Percentiles rank a stretch among this genome's conserved stretches.
phyloP scores from a whole-genome alignment of 2,329 filamentous ascomycete genomes.

The Ceratocystis smalleyi region DNA sequence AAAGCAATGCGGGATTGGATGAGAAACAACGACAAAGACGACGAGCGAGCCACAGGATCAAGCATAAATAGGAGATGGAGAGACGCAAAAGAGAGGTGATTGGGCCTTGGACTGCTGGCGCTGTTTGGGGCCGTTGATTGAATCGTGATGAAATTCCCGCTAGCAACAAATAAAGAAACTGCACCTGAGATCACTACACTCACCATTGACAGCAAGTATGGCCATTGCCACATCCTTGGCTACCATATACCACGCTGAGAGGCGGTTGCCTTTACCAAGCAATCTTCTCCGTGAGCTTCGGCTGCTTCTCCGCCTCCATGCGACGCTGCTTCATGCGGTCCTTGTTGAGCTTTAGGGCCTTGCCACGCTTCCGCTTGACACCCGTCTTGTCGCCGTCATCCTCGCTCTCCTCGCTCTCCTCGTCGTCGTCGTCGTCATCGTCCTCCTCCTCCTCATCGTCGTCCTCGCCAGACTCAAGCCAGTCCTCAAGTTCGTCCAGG shows the following conservation, averaged over 20 bases:
- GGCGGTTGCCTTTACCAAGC: slow-evolving; percentile 24
- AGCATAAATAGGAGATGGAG: slow-evolving; percentile 6
- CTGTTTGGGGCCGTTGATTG: background rate
- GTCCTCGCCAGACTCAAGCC: slow-evolving; percentile 39
- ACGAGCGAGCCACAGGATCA: background rate
- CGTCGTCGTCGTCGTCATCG: slow-evolving; percentile 40
- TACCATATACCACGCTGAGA: background rate
- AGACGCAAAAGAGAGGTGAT: slow-evolving; percentile 5
- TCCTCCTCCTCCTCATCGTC: slow-evolving; percentile 45
- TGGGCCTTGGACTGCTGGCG: background rate
- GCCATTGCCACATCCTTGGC: background rate
- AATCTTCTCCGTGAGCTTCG: slow-evolving; percentile 28
- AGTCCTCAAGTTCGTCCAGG: slow-evolving; percentile 74
- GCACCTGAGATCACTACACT: background rate
- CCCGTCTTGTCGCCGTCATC: slow-evolving; percentile 43
- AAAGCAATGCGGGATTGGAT: slow-evolving; percentile 1
- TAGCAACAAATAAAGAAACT: background rate
- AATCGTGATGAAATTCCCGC: background rate
- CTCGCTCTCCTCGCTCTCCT: slow-evolving; percentile 41
- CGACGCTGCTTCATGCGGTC: slow-evolving; percentile 27
- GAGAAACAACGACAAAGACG: background rate
- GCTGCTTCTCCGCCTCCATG: slow-evolving; percentile 46
- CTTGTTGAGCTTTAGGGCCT: slow-evolving; percentile 34
- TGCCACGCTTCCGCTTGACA: slow-evolving; percentile 40
- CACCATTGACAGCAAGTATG: background rate